These are phyloP conservation scores for Colletotrichum neosansevieriae DNA, from an alignment of 2,329 filamentous ascomycete species.

Conservation along the genomic window DNA sequence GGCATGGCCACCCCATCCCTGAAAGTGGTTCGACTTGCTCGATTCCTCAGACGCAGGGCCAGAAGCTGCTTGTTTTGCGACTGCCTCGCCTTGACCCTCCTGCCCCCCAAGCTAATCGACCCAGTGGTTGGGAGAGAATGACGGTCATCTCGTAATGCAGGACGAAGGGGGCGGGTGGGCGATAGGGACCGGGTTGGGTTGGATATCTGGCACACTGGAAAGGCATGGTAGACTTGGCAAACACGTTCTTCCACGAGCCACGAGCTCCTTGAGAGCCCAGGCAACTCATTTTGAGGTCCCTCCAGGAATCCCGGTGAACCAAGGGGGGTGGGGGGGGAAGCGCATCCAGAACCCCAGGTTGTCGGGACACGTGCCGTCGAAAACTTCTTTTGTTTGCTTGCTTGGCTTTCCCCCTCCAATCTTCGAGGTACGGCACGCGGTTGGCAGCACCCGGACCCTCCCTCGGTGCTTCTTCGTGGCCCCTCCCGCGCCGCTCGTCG, in stretches of 20 bases:
- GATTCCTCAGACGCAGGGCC: background rate
- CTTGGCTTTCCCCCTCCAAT: background rate
- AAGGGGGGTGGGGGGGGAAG: no score
- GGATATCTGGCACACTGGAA: background rate
- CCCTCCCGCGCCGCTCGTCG: conserved; percentile 3
- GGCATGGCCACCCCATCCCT: background rate
- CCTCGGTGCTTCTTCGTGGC: conserved; percentile 19
- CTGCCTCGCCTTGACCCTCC: background rate
- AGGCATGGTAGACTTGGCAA: background rate
- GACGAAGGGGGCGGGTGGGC: background rate
- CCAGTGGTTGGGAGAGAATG: conserved; percentile 9
- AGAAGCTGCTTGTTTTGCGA: conserved; percentile 2
- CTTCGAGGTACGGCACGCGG: conserved; percentile 4
- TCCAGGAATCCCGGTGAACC: no score
- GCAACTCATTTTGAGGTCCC: no score
- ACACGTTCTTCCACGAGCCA: background rate
- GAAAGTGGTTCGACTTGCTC: conserved; percentile 8
- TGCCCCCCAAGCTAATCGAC: background rate
- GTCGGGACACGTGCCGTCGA: conserved; percentile 20
- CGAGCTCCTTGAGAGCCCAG: background rate
- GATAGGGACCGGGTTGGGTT: background rate
- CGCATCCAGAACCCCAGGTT: conserved; percentile 7
- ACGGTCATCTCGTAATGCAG: background rate
- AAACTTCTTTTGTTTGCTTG: conserved; percentile 3
- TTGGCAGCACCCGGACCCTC: conserved; percentile 2